Evolutionary conservation across 768 basidiomycete species (phyloP), one percentile per base, ranked within the genome.

Genomic region (Suillus sp.): DNA sequence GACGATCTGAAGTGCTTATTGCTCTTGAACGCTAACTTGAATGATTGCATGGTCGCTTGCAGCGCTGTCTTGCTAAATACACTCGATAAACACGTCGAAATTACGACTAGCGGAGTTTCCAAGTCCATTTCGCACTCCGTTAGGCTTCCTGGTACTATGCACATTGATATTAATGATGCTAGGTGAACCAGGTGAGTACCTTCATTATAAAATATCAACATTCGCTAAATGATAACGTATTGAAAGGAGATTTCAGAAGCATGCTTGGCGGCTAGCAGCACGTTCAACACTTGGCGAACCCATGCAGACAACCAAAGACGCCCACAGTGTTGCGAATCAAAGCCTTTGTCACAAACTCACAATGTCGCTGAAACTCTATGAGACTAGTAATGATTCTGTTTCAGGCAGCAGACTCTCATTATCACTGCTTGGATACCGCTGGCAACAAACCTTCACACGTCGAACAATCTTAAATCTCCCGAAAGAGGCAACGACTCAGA

Each of bases 1-100:
- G 55, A 50, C 2, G 62, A 25, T 4, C 65, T 65, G 20, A 65
- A 34, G 14, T 60, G 64, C 18, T 63, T 55, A 32, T 59, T 69
- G 22, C 1, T 10, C n/a, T 51, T 56, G 55, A 56, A 56, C 6
- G 27, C 9, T 3, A 14, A 48, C 50, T 53, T 66, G 60, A 25
- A 30, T 3, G 38, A 38, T 6, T 59, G 64, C 68, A 71, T 66
- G 60, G 38, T 3, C 20, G 11, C 20, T 32, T 5, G 32, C n/a
- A 34, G 8, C 32, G 32, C n/a, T n/a, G n/a, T n/a, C n/a, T n/a
- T n/a, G n/a, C n/a, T n/a, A n/a, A n/a, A n/a, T n/a, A n/a, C n/a
- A n/a, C n/a, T n/a, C n/a, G n/a, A n/a, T n/a, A n/a, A n/a, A n/a
- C n/a, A n/a, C n/a, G n/a, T n/a, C n/a, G n/a, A n/a, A n/a, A n/a